Base-by-base conservation (phyloP, 2,329 filamentous ascomycete species). In the Sporothrix globosa region DNA sequence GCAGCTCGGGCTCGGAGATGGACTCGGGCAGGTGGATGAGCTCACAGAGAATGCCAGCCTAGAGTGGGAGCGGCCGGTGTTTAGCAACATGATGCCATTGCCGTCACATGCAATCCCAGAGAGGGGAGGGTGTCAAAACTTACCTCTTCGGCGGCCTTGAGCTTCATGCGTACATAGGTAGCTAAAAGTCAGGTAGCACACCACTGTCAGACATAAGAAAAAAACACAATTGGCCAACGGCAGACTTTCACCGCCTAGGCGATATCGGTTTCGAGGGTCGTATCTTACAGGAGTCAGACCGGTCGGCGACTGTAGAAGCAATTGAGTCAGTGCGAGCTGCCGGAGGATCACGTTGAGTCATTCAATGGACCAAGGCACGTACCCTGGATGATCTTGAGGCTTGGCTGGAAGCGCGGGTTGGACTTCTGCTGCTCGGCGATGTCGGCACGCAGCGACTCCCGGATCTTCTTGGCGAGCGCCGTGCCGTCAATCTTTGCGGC, bases 121-220 rank as follows among this genome's bases (percentile, higher is more conserved):
- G 54, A 17, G 13, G n/a, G 6, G 17, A 54, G 30, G 21, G 41
- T 10, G n/a, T 24, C 56, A 17, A n/a, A 34, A 17, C 82, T 76
- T 83, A 93, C 92, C 87, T 98, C 96, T 80, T 92, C 85, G 71
- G 96, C 96, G 75, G 96, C 96, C 87, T 97, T 99, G 78, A 97
- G 84, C 85, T 99, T 99, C 96, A 99, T 99, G 83, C 94, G 94
- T 82, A 99, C 95, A 91, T 99, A 99, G 68, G 95, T 98, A 78
- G 90, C 92, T 95, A 77, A n/a, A 52, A 3, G 63, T 21, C 11
- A 9, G 34, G 66, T n/a, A 30, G 30, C 10, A 17, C 13, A 39
- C 52, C 21, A 11, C 10, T 14, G 66, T 68, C 52, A 68, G 66
- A 58, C 27, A 58, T 52, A 60, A 60, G 19, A 24, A 60, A 24